Base-by-base conservation (phyloP, 805 yeast genomes). In the Metschnikowia matae region DNA sequence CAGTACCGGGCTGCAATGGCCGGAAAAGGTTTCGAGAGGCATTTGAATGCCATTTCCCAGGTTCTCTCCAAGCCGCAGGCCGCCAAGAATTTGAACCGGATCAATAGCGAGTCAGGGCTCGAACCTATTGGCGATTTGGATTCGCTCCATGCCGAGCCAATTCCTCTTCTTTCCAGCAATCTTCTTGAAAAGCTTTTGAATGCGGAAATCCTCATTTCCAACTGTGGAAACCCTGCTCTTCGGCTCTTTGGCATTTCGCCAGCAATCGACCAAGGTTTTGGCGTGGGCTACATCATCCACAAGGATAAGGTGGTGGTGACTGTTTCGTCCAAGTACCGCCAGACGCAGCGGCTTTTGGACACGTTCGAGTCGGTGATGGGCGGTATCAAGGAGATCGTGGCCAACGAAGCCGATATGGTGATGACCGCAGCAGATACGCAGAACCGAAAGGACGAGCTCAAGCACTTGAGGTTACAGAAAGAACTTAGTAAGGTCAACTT, bases 201-300 rank as follows among this genome's bases (percentile, higher is more conserved):
- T 8, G 75, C 77, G 0, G 77, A 72, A 48, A 54, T 73, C 26
- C 62, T 73, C 46, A 64, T 64, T 31, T 48, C 54, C n/a, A 90
- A 90, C 67, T 90, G 97, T 71, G 97, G 97, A 36, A 90, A 90
- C 64, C 96, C 96, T 5, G 86, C 96, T 1, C 74, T 90, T 50
- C 83, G 86, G 54, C 74, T 85, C 45, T 90, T 90, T 71, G 97
- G 97, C 0, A 90, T 90, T 62, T 95, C 96, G 3, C 97, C 97
- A 2, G 91, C 89, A 1, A 77, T 86, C 13, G 85, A 89, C 44
- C 91, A 88, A 62, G 97, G 97, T 2, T 89, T 85, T 66, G 97
- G 97, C n/a, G 79, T 90, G 35, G 96, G 96, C 4, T 90, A 90
- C 65, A 88, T 90, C 57, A 85, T 90, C 58, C 89, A 91, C 65